phyloP scores from a whole-genome alignment of 2,329 filamentous ascomycete genomes.

The Herpotrichia juniperi region DNA sequence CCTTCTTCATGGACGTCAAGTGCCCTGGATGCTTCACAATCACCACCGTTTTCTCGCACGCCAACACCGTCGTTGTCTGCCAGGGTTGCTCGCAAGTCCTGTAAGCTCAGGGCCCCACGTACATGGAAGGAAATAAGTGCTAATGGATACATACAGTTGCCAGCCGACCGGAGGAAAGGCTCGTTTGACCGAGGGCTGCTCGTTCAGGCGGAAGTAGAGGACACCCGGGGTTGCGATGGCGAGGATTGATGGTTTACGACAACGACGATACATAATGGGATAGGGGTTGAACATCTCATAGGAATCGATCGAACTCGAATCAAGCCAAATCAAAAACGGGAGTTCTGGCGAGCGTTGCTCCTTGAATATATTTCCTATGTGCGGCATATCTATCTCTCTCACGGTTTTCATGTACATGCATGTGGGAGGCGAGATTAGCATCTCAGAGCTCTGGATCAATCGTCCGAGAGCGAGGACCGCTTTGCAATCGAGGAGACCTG shows the following conservation, averaged over 20 bases:
- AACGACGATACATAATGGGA: constrained; percentile 43
- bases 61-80: constrained; percentile 99
- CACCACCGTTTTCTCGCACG: constrained; percentile 99
- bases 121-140: constrained; percentile 16
- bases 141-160: constrained; percentile 60
- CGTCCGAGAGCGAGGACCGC: constrained; percentile 47
- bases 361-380: constrained; percentile 45
- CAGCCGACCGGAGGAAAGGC: constrained; percentile 99
- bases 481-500: constrained; percentile 56
- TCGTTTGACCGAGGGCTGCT: constrained; percentile 98
- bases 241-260: constrained; percentile 45
- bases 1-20: constrained; percentile 99
- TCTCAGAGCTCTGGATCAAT: constrained; percentile 46
- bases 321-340: constrained; percentile 49
- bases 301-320: constrained; percentile 48
- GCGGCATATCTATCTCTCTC: constrained; percentile 46
- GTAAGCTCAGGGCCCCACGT: constrained; percentile 32
- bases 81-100: constrained; percentile 98
- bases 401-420: constrained; percentile 49
- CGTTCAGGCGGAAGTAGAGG: constrained; percentile 99
- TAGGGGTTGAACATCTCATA: constrained; percentile 48
- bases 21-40: constrained; percentile 99
- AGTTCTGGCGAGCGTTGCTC: constrained; percentile 52
- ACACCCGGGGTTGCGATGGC: constrained; percentile 25
- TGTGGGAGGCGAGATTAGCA: constrained; percentile 51